Base-by-base conservation (phyloP, 768 basidiomycete genomes). In the Trametes sanguinea region DNA sequence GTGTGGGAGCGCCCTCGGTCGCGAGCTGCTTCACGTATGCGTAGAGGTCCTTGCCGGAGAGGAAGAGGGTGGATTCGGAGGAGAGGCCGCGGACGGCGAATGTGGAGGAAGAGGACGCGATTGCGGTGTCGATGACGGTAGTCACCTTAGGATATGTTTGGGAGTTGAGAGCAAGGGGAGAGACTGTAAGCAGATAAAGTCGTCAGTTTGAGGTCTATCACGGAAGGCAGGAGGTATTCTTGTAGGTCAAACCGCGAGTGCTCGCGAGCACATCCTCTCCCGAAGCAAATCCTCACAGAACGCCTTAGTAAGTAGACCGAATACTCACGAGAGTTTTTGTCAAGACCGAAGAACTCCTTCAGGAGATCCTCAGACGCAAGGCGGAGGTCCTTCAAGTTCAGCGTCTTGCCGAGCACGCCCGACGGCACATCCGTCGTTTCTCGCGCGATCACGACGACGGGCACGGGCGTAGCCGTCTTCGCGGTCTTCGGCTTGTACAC, bases 401-500 rank as follows among this genome's bases (percentile, higher is more conserved):
- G 80, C 72, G 84, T 86, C 76, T 92, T 94, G 37, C 83, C 90
- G 64, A 97, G 82, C 11, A 86, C 83, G 3, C 79, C 82, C 2
- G 92, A 89, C 73, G 83, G 87, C 7, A 89, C 90, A 69, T 95
- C 90, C n/a, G 92, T 92, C 30, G 83, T 80, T 70, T 96, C 94
- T 69, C 85, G 81, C 9, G 92, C 92, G 73, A 98, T 83, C 61
- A 95, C 88, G 65, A 98, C 82, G 60, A 98, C 86, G 7, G 94
- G 95, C 54, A 93, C 82, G 1, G 93, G 86, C 33, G 83, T 85
- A 6, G 90, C 92, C 0, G 85, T 83, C 74, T 97, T 97, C n/a
- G 94, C 89, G 2, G 94, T 94, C 76, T 95, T 95, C 35, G 95
- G 95, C 73, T 98, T 98, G 87, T 93, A 96, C 58, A 96, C 88